Evolutionary conservation across 1,284 basidiomycete species (phyloP).

Genomic region (Flammula alnicola): DNA sequence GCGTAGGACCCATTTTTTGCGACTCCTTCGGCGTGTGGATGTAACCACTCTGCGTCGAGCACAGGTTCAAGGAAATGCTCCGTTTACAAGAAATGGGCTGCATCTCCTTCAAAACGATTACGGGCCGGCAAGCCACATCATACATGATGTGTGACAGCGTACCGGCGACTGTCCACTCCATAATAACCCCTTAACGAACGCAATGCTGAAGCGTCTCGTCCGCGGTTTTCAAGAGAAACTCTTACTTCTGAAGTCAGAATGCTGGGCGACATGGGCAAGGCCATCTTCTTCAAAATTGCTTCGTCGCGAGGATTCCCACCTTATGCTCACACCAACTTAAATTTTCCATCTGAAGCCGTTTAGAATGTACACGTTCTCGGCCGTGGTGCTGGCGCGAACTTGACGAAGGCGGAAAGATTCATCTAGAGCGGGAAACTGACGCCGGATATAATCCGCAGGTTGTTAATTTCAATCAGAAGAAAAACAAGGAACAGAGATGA

Average conservation of each 20-base stretch:
- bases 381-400: no score
- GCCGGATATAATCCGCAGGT: not conserved
- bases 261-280: not conserved
- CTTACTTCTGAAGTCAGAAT: slow-evolving; percentile 9
- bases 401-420: slow-evolving; percentile 7
- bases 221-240: slow-evolving; percentile 23
- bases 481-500: no score
- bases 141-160: no score
- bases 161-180: no score
- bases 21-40: slow-evolving; percentile 15
- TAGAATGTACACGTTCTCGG: no score
- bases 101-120: not conserved
- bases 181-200: slow-evolving; percentile 8
- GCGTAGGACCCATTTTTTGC: slow-evolving; percentile 8
- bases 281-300: not conserved
- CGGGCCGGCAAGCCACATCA: no score
- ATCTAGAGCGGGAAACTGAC: not conserved
- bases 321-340: no score
- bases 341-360: no score
- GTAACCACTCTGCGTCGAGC: not conserved
- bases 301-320: not conserved
- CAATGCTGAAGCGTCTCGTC: slow-evolving; percentile 14
- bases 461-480: not conserved
- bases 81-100: not conserved
- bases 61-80: not conserved